Base-by-base conservation (phyloP, 2,329 filamentous ascomycete species). In the Colletotrichum ledebouriae region DNA sequence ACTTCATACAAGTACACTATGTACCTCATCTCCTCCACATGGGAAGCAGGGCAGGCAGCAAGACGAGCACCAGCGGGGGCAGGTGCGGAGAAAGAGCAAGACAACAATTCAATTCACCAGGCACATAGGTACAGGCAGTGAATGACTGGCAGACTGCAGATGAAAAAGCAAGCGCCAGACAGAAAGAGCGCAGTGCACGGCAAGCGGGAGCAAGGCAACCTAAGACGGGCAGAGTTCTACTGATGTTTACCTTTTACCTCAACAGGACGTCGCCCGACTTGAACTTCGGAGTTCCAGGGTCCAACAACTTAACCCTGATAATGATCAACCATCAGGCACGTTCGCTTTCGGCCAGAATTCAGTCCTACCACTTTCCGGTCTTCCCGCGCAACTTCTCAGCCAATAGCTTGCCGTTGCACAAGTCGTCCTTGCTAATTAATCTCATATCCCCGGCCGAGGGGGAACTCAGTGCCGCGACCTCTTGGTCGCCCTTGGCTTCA, bases 361-460 rank as follows among this genome's bases (percentile, higher is more conserved):
- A 47, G 49, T 53, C 53, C 60, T 37, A 64, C 55, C 41, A n/a
- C 39, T 59, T 64, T 42, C 53, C 64, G 60, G 55, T 39, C 59
- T 57, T 68, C 41, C 53, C 60, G 46, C 34, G 39, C 46, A 44
- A 41, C 15, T 37, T 2, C 25, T 25, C 25, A 47, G 25, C 25
- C 20, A 47, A 20, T 53, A 25, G n/a, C 15, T 58, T 29, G 6
- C 22, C 39, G 53, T 64, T 53, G 13, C 60, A 68, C 65, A 55
- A 42, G 34, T 11, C 34, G 47, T 39, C 15, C 29, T 17, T 47
- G 15, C 53, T 59, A 47, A 62, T 62, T 22, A 53, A 65, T 55
- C 34, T 20, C 39, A 53, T 22, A 47, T 55, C 49, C 29, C 29
- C 29, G 6, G 29, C 29, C 29, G 29, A 29, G 4, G 6, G 25